A percentile compares a stretch with the other conserved stretches of the same genome.
Conservation (phyloP, 176 grass and related monocot genomes). For the Oryza punctata region DNA sequence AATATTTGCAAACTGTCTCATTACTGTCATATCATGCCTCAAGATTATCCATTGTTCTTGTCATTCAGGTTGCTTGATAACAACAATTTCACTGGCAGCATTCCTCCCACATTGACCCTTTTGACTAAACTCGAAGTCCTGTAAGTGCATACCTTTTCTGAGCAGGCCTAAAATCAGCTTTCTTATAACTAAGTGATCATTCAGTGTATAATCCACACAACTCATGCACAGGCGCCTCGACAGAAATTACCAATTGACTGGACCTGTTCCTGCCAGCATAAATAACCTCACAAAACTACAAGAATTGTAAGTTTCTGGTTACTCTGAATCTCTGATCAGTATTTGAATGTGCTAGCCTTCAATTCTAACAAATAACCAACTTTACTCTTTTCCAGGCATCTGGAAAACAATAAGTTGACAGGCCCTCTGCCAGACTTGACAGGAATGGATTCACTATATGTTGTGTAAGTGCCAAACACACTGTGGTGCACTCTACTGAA, state of each 20-base stretch:
- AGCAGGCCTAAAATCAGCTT: not conserved
- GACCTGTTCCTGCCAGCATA: conserved; percentile 67
- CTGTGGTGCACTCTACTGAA: not conserved
- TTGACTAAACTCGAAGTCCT: conserved; percentile 60
- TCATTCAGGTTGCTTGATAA: conserved; percentile 76
- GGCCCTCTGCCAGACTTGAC: conserved; percentile 67
- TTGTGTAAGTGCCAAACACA: conserved; percentile 60
- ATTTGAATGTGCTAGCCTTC: not conserved
- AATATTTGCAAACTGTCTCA: not conserved
- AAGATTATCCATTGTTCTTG: not conserved
- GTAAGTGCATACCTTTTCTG: conserved; percentile 43
- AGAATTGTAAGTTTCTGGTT: conserved; percentile 63
- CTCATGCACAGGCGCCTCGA: conserved; percentile 68
- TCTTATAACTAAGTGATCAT: not conserved
- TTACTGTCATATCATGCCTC: not conserved
- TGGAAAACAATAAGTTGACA: conserved; percentile 59
- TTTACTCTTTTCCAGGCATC: conserved; percentile 50
- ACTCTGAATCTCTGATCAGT: not conserved
- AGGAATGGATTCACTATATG: conserved; percentile 68
- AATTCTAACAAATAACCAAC: conserved; percentile 7
- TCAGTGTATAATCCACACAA: not conserved
- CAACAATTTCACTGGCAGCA: conserved; percentile 73
- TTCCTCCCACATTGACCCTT: conserved; percentile 70
- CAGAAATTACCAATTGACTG: conserved; percentile 53
- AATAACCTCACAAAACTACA: conserved; percentile 67